These are phyloP conservation scores for Rhynchospora breviuscula DNA, from an alignment of 176 grass and related monocot species.

Conservation along the genomic window DNA sequence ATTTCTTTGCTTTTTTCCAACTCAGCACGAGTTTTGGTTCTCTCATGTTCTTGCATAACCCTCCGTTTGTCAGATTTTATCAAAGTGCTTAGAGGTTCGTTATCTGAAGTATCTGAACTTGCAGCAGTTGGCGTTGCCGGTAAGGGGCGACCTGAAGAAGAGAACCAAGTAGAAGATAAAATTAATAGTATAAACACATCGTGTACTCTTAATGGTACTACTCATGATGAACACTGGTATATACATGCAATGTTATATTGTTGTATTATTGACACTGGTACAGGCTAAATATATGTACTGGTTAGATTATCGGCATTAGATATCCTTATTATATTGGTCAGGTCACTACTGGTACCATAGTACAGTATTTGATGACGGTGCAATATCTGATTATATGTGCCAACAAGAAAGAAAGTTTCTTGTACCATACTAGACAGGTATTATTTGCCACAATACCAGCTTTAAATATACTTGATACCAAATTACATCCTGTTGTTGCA, in stretches of 20 bases:
- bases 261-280: neutral
- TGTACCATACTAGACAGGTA: slow-evolving; percentile 17
- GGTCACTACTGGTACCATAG: neutral
- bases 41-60: slow-evolving; percentile 17
- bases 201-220: neutral
- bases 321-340: neutral
- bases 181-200: neutral
- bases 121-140: neutral
- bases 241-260: neutral
- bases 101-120: slow-evolving; percentile 29
- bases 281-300: neutral
- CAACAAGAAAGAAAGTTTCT: neutral
- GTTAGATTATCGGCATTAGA: neutral
- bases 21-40: slow-evolving; percentile 10
- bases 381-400: neutral
- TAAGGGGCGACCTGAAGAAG: neutral
- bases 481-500: slow-evolving; percentile 33
- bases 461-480: slow-evolving; percentile 16
- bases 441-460: slow-evolving; percentile 1
- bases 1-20: slow-evolving; percentile 29
- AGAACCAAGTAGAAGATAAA: neutral
- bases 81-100: slow-evolving; percentile 23
- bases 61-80: slow-evolving; percentile 15
- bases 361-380: neutral
- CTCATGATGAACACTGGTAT: neutral